Conservation (phyloP, 352 stramenopile genomes). For the Phytophthora boehmeriae region DNA sequence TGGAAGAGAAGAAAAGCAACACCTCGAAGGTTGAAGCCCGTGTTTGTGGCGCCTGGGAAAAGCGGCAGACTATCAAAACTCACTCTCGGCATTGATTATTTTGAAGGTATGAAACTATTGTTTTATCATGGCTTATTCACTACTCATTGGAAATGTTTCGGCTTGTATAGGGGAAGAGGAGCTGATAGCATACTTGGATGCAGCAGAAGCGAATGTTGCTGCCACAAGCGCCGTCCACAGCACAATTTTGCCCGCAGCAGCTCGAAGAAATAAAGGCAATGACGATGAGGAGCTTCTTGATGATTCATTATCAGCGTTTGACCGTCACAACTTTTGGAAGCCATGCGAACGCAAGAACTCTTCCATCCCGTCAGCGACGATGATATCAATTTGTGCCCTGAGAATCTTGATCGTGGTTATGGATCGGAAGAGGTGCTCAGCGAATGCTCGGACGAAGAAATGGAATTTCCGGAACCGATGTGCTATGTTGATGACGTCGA, state of each 20-base stretch:
- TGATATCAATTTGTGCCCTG: slow-evolving; percentile 14
- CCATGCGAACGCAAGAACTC: slow-evolving; percentile 9
- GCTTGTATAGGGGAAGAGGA: slow-evolving; percentile 2
- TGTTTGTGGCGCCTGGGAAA: slow-evolving; percentile 14
- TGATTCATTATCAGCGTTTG: slow-evolving; percentile 13
- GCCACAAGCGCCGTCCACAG: slow-evolving; percentile 1
- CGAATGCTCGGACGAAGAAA: slow-evolving; percentile 9
- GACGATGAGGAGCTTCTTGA: slow-evolving; percentile 8
- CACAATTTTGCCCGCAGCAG: background rate
- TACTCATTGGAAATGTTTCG: slow-evolving; percentile 2
- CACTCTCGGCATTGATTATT: slow-evolving; percentile 7
- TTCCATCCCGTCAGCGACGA: slow-evolving; percentile 6
- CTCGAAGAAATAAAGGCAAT: slow-evolving; percentile 5
- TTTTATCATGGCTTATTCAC: slow-evolving; percentile 3
- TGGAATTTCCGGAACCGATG: slow-evolving; percentile 7
- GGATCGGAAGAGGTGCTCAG: slow-evolving; percentile 1
- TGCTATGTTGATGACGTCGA: slow-evolving; percentile 10
- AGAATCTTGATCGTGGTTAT: slow-evolving; percentile 9
- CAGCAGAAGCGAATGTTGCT: slow-evolving; percentile 8
- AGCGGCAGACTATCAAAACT: slow-evolving; percentile 9
- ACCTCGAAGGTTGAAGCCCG: slow-evolving; percentile 6
- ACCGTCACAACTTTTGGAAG: slow-evolving; percentile 6
- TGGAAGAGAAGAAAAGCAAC: slow-evolving; percentile 6
- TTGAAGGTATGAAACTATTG: slow-evolving; percentile 15
- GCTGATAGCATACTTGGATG: slow-evolving; percentile 8